phyloP scores from a whole-genome alignment of 1,284 basidiomycete genomes.

The Pascua guehoae region DNA sequence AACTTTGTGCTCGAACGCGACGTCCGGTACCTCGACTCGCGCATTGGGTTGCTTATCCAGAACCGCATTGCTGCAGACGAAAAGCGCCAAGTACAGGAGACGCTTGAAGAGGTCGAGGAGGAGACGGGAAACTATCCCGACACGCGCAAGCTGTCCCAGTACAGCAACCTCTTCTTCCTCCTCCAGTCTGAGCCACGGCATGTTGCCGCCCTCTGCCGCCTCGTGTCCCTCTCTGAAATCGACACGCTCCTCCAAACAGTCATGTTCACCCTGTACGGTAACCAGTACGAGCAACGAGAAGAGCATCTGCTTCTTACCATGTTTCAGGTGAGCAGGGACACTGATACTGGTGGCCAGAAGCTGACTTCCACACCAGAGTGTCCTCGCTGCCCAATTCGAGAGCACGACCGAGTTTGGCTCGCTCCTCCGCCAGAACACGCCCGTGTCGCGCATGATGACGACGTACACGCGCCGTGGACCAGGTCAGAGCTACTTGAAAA shows the following conservation, averaged over 20 bases:
- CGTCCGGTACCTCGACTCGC: constrained; percentile 94
- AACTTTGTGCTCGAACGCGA: constrained; percentile 98
- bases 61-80: constrained; percentile 96
- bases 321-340: constrained; percentile 62
- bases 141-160: constrained; percentile 84
- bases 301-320: constrained; percentile 97
- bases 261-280: constrained; percentile 99
- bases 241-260: constrained; percentile 98
- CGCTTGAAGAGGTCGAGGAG: constrained; percentile 89
- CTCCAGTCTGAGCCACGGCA: constrained; percentile 96
- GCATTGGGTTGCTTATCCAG: constrained; percentile 96
- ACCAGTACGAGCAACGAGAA: constrained; percentile 98
- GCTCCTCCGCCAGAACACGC: constrained; percentile 93
- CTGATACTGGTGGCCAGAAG: constrained; percentile 5
- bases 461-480: constrained; percentile 97
- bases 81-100: constrained; percentile 90
- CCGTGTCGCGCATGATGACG: constrained; percentile 99
- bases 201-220: constrained; percentile 91
- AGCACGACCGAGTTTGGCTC: constrained; percentile 97
- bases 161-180: constrained; percentile 97
- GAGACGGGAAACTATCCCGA: constrained; percentile 75
- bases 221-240: constrained; percentile 93
- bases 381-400: constrained; percentile 96
- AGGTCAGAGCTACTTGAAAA: constrained; percentile 95
- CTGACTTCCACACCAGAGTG: constrained; percentile 62